Base-by-base conservation (phyloP, 2,329 filamentous ascomycete genomes). In the Xylaria hypoxylon region DNA sequence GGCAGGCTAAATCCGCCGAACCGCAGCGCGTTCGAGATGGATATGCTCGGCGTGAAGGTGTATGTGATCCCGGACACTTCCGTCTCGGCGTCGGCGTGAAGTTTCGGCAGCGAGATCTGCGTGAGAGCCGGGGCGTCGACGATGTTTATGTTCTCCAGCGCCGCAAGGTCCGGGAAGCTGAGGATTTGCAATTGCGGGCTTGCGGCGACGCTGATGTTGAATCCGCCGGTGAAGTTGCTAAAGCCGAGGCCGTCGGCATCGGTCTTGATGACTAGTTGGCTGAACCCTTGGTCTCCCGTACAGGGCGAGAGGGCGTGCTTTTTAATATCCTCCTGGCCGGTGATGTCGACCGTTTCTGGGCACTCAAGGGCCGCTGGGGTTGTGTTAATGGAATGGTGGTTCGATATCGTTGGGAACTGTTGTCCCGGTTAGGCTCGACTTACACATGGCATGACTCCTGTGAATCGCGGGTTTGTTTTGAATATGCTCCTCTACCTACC, bases 1-100 rank as follows among this genome's bases (percentile, higher is more conserved):
- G 59, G 59, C 28, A 62, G 59, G 8, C 50, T 62, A 10, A 62
- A 26, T 2, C 59, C 50, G 50, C 51, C 50, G 51, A 62, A 62
- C 3, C 11, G 26, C 42, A 40, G 40, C 6, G 59, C 50, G 11
- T 55, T 22, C 6, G 31, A 8, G 28, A 62, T 42, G 7, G 40
- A 6, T 28, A 62, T 40, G 40, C 40, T 40, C 2, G 59, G 59
- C 19, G 50, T 62, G 52, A 62, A 50, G 17, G 59, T 56, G 50
- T 62, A 56, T 7, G 59, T 62, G 10, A 62, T 19, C 13, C 42
- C 42, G n/a, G 56, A 56, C 42, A 62, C 42, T 11, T 56, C 42
- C 10, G 51, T 50, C 33, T 56, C 19, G 2, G 51, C 59, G n/a
- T n/a, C 6, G 8, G 59, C 59, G 13, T 5, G 15, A 8, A 62